A percentile compares a stretch with the other conserved stretches of the same genome.
Conservation (phyloP, 2,329 filamentous ascomycete genomes). For the Allantophomopsis lycopodina region DNA sequence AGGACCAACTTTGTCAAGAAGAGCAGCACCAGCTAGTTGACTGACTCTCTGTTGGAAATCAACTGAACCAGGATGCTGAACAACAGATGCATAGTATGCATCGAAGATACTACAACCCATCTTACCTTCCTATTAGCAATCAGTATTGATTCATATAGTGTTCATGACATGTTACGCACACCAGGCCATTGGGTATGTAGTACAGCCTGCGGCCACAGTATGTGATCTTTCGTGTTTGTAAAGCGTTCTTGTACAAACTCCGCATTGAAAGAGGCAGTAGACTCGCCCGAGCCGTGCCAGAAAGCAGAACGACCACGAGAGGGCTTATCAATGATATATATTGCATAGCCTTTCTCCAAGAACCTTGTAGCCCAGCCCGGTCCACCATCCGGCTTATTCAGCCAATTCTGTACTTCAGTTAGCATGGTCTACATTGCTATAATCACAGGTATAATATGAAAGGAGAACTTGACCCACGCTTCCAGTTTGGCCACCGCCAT, state of each 20-base stretch:
- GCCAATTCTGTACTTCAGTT: slow-evolving; percentile 19
- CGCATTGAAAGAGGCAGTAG: not conserved
- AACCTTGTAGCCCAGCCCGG: slow-evolving; percentile 32
- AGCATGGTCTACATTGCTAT: not conserved
- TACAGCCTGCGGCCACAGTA: slow-evolving; percentile 13
- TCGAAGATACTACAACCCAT: slow-evolving; percentile 13
- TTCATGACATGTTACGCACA: not conserved
- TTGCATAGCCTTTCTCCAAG: slow-evolving; percentile 26
- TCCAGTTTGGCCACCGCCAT: slow-evolving; percentile 12
- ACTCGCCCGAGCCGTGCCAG: not conserved
- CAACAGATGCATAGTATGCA: slow-evolving; percentile 21
- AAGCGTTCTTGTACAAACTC: not conserved
- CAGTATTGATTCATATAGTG: not conserved
- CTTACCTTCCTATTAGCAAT: slow-evolving; percentile 6
- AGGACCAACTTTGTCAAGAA: slow-evolving; percentile 10
- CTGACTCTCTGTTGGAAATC: slow-evolving; percentile 21
- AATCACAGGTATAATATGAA: not conserved
- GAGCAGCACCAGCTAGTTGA: slow-evolving; percentile 24
- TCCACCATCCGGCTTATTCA: slow-evolving; percentile 31
- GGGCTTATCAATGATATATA: slow-evolving; percentile 24
- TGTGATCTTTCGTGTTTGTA: not conserved
- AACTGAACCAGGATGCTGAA: slow-evolving; percentile 21
- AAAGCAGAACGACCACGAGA: slow-evolving; percentile 6
- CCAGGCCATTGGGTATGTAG: slow-evolving; percentile 25
- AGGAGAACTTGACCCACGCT: slow-evolving; percentile 7